Conservation (phyloP, 1,284 basidiomycete species). For the Cryptococcus sp. region DNA sequence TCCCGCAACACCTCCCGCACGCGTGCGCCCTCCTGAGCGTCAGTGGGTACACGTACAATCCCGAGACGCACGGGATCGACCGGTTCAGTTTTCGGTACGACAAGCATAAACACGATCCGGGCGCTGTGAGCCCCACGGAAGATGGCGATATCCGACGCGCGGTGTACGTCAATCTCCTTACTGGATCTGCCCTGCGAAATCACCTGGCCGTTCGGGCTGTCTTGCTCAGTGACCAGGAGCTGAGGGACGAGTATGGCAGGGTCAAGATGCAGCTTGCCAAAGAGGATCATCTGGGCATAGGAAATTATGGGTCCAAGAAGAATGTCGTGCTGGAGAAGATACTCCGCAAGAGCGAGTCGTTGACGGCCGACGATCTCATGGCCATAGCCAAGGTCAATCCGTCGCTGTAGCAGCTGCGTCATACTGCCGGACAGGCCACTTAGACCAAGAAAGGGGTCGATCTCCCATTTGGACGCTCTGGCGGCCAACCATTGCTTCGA, state of each 20-base stretch:
- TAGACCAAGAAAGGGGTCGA: no score
- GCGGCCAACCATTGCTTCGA: no score
- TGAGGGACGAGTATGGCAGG: conserved; percentile 21
- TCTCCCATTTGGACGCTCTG: no score
- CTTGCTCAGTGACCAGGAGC: conserved; percentile 9
- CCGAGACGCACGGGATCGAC: conserved; percentile 9
- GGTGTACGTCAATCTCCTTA: conserved; percentile 14
- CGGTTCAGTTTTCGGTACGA: conserved; percentile 14
- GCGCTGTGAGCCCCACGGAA: conserved; percentile 16
- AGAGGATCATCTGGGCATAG: conserved; percentile 8
- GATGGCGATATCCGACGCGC: conserved; percentile 12
- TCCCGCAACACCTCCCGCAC: conserved; percentile 2
- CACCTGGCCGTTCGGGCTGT: conserved; percentile 22
- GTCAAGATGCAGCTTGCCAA: conserved; percentile 15
- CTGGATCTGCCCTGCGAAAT: conserved; percentile 9
- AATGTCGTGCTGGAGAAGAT: conserved; percentile 1
- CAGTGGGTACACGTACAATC: conserved; percentile 18
- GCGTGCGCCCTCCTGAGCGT: conserved; percentile 4
- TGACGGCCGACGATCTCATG: background rate
- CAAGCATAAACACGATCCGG: conserved; percentile 14
- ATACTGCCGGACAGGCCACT: no score
- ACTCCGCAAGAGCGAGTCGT: background rate
- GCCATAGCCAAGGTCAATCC: no score
- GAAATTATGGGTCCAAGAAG: conserved; percentile 13
- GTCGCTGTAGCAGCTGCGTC: no score